Percentiles rank a stretch among this genome's conserved stretches.
These are phyloP conservation scores for Phytopythium ostracodes DNA, from an alignment of 352 stramenopile species.

Conservation along the genomic window DNA sequence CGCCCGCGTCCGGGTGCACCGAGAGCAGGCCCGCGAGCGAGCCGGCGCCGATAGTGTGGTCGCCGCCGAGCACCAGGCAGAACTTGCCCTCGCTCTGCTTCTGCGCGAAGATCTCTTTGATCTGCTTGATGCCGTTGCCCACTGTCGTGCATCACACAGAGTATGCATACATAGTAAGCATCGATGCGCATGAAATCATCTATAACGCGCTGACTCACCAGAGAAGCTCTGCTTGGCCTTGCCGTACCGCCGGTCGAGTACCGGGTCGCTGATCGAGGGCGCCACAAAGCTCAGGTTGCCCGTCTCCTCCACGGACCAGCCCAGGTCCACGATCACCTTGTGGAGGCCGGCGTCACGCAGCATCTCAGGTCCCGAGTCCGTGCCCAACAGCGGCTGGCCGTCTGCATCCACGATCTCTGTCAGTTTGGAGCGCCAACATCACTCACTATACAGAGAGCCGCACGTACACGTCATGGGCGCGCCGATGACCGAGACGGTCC, in stretches of 20 bases:
- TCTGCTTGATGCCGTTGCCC: constrained; percentile 77
- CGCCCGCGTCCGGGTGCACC: constrained; percentile 88
- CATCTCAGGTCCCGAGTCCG: constrained; percentile 69
- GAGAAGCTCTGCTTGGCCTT: constrained; percentile 74
- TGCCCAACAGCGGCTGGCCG: constrained; percentile 76
- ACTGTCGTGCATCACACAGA: constrained; percentile 40
- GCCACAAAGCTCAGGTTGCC: constrained; percentile 71
- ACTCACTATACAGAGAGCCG: neutral
- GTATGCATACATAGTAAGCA: neutral
- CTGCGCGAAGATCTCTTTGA: constrained; percentile 82
- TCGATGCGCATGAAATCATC: neutral
- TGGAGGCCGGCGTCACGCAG: constrained; percentile 73
- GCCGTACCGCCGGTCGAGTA: constrained; percentile 64
- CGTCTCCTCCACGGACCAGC: constrained; percentile 85
- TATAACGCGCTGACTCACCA: constrained; percentile 20
- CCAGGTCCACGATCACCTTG: constrained; percentile 72
- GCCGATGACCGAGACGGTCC: constrained; percentile 79
- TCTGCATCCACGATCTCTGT: constrained; percentile 28
- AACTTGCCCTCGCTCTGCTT: constrained; percentile 90
- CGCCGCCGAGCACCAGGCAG: constrained; percentile 93
- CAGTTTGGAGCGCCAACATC: neutral
- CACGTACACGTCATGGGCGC: constrained; percentile 84
- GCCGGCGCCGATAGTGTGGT: constrained; percentile 95
- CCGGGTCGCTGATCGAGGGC: constrained; percentile 44
- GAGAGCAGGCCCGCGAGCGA: constrained; percentile 91